phyloP scores from a whole-genome alignment of 148 eudicot species.

The Vaccinium vitisidaea region DNA sequence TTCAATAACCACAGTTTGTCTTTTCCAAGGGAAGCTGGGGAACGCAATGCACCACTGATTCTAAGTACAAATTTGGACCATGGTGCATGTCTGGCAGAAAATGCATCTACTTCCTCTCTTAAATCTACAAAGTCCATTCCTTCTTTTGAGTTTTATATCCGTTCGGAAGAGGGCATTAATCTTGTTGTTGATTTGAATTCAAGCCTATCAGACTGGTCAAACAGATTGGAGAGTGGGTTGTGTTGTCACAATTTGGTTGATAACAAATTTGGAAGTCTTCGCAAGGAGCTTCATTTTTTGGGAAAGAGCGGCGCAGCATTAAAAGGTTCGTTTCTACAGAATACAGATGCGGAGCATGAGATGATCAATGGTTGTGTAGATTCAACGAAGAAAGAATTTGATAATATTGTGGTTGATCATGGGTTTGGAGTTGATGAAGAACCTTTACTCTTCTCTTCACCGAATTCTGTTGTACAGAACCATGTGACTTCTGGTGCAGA shows the following conservation, averaged over 20 bases:
- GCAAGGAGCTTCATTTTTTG: conserved; percentile 29
- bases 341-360: conserved; percentile 23
- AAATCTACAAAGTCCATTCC: conserved; percentile 28
- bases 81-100: conserved; percentile 29
- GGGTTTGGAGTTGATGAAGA: conserved; percentile 24
- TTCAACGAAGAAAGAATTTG: conserved; percentile 20
- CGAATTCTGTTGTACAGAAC: conserved; percentile 22
- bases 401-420: conserved; percentile 17
- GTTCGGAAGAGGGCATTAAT: conserved; percentile 46
- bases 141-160: conserved; percentile 37
- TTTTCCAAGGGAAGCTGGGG: conserved; percentile 16
- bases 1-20: not conserved
- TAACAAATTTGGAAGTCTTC: conserved; percentile 32
- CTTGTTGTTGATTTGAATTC: conserved; percentile 55
- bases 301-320: conserved; percentile 20
- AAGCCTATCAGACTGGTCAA: conserved; percentile 43
- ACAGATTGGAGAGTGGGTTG: conserved; percentile 34
- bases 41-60: conserved; percentile 24
- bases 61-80: conserved; percentile 21
- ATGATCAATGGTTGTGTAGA: conserved; percentile 16
- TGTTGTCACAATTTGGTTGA: conserved; percentile 19
- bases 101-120: conserved; percentile 29
- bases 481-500: conserved; percentile 21
- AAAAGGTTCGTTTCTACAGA: conserved; percentile 18
- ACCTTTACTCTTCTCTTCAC: conserved; percentile 13